Evolutionary conservation across 345 rosid species (phyloP).

Genomic region (Raphanus sativus): DNA sequence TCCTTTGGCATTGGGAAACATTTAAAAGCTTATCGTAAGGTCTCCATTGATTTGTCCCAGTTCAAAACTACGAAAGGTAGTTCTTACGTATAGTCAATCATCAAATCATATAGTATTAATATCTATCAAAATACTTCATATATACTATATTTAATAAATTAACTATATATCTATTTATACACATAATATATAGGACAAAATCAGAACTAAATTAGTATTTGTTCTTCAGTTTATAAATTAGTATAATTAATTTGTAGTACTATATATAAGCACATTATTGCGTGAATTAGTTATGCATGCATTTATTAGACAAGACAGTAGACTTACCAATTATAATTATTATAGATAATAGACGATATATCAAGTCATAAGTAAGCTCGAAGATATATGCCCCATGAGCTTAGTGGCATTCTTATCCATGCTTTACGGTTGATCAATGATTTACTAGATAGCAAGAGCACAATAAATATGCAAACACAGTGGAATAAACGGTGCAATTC

Average conservation of each 20-base stretch:
- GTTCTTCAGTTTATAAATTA: not conserved
- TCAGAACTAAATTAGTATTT: not conserved
- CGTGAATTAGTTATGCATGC: constrained; percentile 22
- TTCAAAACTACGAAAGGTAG: not conserved
- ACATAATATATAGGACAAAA: not conserved
- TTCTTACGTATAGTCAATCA: constrained; percentile 25
- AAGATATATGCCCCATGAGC: constrained; percentile 1
- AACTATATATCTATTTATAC: not conserved
- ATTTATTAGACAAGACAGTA: constrained; percentile 31
- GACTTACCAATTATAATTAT: not conserved
- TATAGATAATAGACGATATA: not conserved
- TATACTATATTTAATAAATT: not conserved
- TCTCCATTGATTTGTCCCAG: not conserved
- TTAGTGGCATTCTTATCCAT: constrained; percentile 35
- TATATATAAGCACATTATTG: constrained; percentile 25
- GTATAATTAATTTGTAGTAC: constrained; percentile 2
- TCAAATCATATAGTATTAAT: not conserved
- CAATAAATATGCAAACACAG: not conserved
- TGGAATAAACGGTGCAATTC: not conserved
- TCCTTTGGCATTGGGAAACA: not conserved
- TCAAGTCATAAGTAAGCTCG: constrained; percentile 1
- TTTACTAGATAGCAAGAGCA: not conserved
- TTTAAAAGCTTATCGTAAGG: not conserved
- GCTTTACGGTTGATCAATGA: not conserved
- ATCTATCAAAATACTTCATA: not conserved